Evolutionary conservation across 2,329 filamentous ascomycete species (phyloP), one percentile per base, ranked within the genome.

Genomic region (Penicillium sp.): DNA sequence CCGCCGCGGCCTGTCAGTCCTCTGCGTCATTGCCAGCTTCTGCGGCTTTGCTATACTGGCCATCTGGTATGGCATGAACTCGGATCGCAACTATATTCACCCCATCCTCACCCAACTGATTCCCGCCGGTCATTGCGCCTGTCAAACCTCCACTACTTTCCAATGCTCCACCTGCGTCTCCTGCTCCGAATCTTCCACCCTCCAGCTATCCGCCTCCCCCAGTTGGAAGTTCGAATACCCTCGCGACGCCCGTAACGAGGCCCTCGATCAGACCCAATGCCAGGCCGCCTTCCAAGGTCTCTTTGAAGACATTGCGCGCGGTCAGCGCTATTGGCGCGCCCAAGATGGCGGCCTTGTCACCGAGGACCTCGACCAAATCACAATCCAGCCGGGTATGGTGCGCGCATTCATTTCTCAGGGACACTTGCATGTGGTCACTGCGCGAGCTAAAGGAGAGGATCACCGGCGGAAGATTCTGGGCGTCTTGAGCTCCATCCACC

Each of bases 401-500:
- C 70, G 73, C 13, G 73, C 70, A 2, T 70, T 69, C 22, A 75
- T 77, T n/a, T 59, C 67, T 10, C 56, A 65, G 16, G 74, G 73
- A 6, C 66, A 75, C 22, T 58, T 77, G 2, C 69, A 75, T 50
- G 68, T 75, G 16, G 60, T 75, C 3, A 63, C 66, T 0, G 64
- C 69, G 6, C 69, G 68, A 2, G 65, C 73, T 4, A 69, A 65
- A 6, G 69, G 70, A n/a, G 73, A 75, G 50, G 75, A 77, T 31
- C 75, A 76, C 49, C 71, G 74, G 11, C 70, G 71, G 1, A 76
- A 77, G 56, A 74, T 75, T 27, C 41, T 77, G 10, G 79, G 77
- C 3, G 77, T 76, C 4, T 70, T 82, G 39, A 77, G 80, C 59
- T 74, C 79, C n/a, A 76, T 83, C 31, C 75, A 83, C 60, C 79